A percentile compares a stretch with the other conserved stretches of the same genome.
Conservation (phyloP, 192 early-diverging fungal species). For the Coemansia javaensis region DNA sequence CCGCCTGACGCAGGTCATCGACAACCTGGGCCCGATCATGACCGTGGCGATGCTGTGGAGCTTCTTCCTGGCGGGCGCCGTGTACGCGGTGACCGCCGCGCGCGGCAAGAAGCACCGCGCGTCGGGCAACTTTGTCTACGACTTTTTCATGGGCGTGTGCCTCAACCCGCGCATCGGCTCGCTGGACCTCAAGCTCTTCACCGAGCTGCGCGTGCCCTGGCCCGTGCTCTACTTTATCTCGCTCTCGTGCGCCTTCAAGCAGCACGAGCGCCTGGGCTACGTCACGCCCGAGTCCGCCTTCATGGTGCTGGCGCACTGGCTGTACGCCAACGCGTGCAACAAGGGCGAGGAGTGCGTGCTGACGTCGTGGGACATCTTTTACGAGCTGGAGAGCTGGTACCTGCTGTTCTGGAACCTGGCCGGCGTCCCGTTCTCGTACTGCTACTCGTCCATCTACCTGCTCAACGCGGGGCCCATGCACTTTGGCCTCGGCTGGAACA, state of each 20-base stretch:
- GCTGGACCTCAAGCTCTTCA: conserved; percentile 92
- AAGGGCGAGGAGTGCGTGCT: conserved; percentile 66
- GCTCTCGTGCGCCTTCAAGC: conserved; percentile 71
- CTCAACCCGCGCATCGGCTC: conserved; percentile 84
- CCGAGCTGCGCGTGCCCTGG: conserved; percentile 93
- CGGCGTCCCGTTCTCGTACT: conserved; percentile 91
- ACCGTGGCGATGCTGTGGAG: conserved; percentile 61
- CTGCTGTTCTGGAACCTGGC: conserved; percentile 72
- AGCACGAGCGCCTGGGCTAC: conserved; percentile 68
- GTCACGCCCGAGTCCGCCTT: conserved; percentile 75
- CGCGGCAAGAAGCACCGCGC: conserved; percentile 69
- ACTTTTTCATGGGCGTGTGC: conserved; percentile 94
- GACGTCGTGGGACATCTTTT: conserved; percentile 85
- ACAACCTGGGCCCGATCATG: conserved; percentile 60
- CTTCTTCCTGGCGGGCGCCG: conserved; percentile 59
- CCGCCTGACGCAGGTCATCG: conserved; percentile 57
- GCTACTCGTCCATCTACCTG: conserved; percentile 83
- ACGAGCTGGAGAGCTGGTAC: conserved; percentile 64
- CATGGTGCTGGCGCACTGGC: conserved; percentile 71
- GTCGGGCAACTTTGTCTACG: conserved; percentile 80
- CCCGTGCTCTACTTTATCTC: conserved; percentile 64
- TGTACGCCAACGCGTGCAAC: conserved; percentile 83
- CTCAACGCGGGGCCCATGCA: conserved; percentile 63
- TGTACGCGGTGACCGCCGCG: conserved; percentile 57
- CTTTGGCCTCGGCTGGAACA: conserved; percentile 46